A percentile compares a stretch with the other conserved stretches of the same genome.
These are phyloP conservation scores for Grammothele lineata DNA, from an alignment of 768 basidiomycete genomes.

Conservation along the genomic window DNA sequence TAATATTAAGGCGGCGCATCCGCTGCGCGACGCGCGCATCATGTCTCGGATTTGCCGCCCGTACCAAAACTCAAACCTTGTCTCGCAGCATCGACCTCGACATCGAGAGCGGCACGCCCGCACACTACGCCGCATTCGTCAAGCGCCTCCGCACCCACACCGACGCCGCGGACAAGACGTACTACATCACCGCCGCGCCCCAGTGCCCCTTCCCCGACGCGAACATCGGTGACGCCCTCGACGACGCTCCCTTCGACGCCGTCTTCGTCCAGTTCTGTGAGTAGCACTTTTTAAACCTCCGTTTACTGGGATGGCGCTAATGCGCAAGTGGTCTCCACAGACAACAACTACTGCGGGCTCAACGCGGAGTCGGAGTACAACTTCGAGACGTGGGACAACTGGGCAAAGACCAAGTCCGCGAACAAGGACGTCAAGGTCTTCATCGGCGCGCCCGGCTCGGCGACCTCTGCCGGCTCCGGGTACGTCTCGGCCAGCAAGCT, in stretches of 20 bases:
- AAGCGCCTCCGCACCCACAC: constrained; percentile 50
- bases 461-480: constrained; percentile 53
- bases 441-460: constrained; percentile 59
- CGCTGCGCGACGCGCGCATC: no score
- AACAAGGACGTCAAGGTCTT: constrained; percentile 60
- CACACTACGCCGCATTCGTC: constrained; percentile 32
- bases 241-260: constrained; percentile 62
- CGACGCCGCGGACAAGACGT: constrained; percentile 43
- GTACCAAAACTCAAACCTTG: background rate
- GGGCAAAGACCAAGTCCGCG: constrained; percentile 53
- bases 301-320: no score
- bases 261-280: constrained; percentile 68
- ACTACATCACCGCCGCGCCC: constrained; percentile 63
- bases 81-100: constrained; percentile 66
- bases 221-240: constrained; percentile 47
- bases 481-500: constrained; percentile 45
- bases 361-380: constrained; percentile 45
- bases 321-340: background rate
- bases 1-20: no score
- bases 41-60: background rate
- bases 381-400: constrained; percentile 57
- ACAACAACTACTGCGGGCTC: constrained; percentile 59
- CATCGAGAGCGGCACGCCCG: constrained; percentile 57
- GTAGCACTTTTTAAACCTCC: constrained; percentile 15
- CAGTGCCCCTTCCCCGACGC: constrained; percentile 70